phyloP scores from a whole-genome alignment of 1,284 basidiomycete species.

The Cutaneotrichosporon sp. region DNA sequence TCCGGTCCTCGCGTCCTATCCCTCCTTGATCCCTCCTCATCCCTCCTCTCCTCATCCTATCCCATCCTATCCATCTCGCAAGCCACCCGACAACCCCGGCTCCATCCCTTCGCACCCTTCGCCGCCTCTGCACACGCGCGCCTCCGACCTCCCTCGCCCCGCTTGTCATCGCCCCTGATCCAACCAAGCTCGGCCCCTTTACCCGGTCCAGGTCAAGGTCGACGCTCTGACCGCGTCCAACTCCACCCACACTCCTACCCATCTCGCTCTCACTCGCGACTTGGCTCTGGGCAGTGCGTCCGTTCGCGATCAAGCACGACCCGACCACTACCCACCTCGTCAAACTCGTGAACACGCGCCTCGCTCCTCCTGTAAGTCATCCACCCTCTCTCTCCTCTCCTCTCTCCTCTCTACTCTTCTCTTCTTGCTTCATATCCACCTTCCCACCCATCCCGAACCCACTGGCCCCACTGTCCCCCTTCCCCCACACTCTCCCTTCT shows the following conservation, averaged over 20 bases:
- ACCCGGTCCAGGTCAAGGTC: no score
- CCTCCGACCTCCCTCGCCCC: no score
- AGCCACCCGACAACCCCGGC: no score
- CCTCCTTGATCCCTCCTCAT: not conserved
- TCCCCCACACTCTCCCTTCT: not conserved
- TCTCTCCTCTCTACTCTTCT: no score
- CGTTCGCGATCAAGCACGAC: not conserved
- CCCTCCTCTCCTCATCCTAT: no score
- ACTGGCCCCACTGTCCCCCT: not conserved
- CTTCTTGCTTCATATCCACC: no score
- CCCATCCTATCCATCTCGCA: no score
- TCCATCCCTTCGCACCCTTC: no score
- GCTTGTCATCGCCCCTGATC: not conserved
- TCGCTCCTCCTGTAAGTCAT: conserved; percentile 1
- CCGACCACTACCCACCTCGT: not conserved
- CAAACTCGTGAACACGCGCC: no score
- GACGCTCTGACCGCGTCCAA: not conserved
- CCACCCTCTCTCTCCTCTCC: not conserved
- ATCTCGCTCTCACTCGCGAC: no score
- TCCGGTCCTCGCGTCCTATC: not conserved
- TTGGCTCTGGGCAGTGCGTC: not conserved
- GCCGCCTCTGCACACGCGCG: not conserved
- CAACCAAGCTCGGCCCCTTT: not conserved
- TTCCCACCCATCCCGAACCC: not conserved
- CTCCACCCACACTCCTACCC: not conserved